Conservation (phyloP, 331 rosid species). For the Quercus lobata region DNA sequence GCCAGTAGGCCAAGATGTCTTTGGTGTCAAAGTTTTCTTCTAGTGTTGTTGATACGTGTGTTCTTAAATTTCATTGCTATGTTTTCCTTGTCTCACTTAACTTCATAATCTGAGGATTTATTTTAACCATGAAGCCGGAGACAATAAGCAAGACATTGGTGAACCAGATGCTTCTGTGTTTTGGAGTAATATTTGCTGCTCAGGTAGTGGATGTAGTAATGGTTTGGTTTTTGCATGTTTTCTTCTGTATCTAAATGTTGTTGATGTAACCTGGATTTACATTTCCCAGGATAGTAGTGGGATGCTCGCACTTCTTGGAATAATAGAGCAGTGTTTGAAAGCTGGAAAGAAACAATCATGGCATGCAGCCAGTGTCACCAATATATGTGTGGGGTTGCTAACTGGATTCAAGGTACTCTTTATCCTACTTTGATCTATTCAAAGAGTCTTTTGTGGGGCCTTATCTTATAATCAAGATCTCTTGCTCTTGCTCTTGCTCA, state of each 20-base stretch:
- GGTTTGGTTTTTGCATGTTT: constrained; percentile 7
- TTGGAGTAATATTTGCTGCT: constrained; percentile 87
- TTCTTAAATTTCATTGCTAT: constrained; percentile 9
- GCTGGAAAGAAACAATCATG: constrained; percentile 87
- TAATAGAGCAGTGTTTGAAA: constrained; percentile 88
- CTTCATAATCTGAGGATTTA: constrained; percentile 32
- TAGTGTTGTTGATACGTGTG: not conserved
- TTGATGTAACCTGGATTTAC: constrained; percentile 28
- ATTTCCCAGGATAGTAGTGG: constrained; percentile 76
- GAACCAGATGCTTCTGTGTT: constrained; percentile 96
- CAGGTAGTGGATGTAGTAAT: constrained; percentile 53
- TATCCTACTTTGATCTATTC: constrained; percentile 21
- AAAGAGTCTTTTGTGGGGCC: constrained; percentile 8
- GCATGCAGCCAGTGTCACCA: constrained; percentile 83
- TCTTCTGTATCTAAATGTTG: constrained; percentile 8
- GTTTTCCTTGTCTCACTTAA: constrained; percentile 10
- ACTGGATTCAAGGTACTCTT: constrained; percentile 82
- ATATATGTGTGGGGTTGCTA: constrained; percentile 86
- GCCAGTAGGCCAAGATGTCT: too few species aligned
- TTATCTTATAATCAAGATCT: constrained; percentile 22
- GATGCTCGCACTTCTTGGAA: constrained; percentile 80
- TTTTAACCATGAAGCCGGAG: constrained; percentile 80
- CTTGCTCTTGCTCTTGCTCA: constrained; percentile 28
- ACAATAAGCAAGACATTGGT: constrained; percentile 90
- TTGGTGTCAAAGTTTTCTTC: not conserved